phyloP scores from a whole-genome alignment of 2,329 filamentous ascomycete species.

The Talaromyces rugulosus region DNA sequence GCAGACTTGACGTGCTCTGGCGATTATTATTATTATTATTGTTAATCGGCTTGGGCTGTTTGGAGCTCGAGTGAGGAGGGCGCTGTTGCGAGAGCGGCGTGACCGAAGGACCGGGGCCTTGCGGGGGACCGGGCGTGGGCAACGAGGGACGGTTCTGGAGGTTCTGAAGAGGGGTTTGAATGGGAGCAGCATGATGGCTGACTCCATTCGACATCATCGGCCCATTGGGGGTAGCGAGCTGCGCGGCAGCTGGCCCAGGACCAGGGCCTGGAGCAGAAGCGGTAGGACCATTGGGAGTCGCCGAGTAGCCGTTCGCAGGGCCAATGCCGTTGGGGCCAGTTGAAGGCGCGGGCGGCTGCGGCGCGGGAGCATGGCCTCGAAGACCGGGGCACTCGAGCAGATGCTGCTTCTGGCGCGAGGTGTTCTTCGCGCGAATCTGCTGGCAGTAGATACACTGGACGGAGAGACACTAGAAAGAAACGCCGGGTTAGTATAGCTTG shows the following conservation, averaged over 20 bases:
- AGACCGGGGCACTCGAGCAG: slow-evolving; percentile 48
- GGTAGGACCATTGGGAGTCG: slow-evolving; percentile 37
- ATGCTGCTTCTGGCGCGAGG: slow-evolving; percentile 50
- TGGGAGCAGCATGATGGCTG: slow-evolving; percentile 36
- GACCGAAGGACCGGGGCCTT: slow-evolving; percentile 25
- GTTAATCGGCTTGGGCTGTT: slow-evolving; percentile 1
- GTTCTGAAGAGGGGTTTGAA: slow-evolving; percentile 39
- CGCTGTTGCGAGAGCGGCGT: slow-evolving; percentile 28
- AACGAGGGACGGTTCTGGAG: slow-evolving; percentile 38
- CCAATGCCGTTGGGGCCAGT: slow-evolving; percentile 37
- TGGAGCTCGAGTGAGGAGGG: slow-evolving; percentile 19
- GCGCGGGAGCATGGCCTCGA: slow-evolving; percentile 41
- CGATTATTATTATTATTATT: slow-evolving; percentile 23
- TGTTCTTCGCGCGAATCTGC: slow-evolving; percentile 51
- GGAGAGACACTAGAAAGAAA: slow-evolving; percentile 43
- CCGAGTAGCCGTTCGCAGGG: slow-evolving; percentile 39
- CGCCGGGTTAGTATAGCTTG: slow-evolving; percentile 29
- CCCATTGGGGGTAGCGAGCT: slow-evolving; percentile 40
- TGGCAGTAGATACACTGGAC: slow-evolving; percentile 53
- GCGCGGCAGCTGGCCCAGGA: slow-evolving; percentile 25
- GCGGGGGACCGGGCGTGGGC: slow-evolving; percentile 33
- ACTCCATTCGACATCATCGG: slow-evolving; percentile 43
- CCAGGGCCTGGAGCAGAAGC: slow-evolving; percentile 29
- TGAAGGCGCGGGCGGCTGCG: slow-evolving; percentile 38
- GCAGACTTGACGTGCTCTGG: slow-evolving; percentile 36